Percentiles rank a stretch among this genome's conserved stretches.
Evolutionary conservation across 2,329 filamentous ascomycete genomes (phyloP).

Genomic region (Microcera coccophila): DNA sequence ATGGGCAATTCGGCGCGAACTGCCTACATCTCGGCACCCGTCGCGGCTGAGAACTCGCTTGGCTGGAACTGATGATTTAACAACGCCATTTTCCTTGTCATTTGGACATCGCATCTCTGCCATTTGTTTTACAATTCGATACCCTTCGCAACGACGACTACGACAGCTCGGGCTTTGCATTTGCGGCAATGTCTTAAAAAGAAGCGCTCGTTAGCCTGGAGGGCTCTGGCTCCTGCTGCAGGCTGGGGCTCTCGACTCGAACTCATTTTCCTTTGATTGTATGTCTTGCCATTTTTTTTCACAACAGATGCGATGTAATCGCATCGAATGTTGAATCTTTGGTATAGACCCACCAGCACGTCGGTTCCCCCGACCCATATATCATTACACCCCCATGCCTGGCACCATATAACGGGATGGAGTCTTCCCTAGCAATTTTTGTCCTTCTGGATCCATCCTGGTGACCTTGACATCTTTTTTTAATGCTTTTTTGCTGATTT

Average conservation of each 20-base stretch:
- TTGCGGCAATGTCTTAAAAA: constrained; percentile 8
- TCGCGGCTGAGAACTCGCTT: constrained; percentile 90
- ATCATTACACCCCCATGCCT: constrained; percentile 17
- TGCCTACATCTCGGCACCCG: constrained; percentile 76
- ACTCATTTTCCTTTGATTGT: constrained; percentile 19
- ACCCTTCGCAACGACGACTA: constrained; percentile 32
- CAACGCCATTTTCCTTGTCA: constrained; percentile 12
- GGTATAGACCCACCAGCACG: constrained; percentile 28
- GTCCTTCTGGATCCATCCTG: constrained; percentile 27
- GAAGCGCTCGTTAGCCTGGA: constrained; percentile 2
- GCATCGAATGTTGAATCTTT: constrained; percentile 18
- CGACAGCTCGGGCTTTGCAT: constrained; percentile 19
- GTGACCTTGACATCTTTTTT: constrained; percentile 23
- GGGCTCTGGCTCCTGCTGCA: constrained; percentile 6
- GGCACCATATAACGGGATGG: constrained; percentile 25
- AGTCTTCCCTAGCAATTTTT: constrained; percentile 21
- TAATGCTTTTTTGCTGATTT: constrained; percentile 21
- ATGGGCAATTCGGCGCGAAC: constrained; percentile 53
- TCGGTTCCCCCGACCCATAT: constrained; percentile 17
- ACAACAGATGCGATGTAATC: constrained; percentile 18
- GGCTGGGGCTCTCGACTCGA: constrained; percentile 20
- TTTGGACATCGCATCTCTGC: constrained; percentile 19
- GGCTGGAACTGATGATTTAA: constrained; percentile 71
- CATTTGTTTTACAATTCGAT: constrained; percentile 28
- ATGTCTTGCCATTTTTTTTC: constrained; percentile 19